Evolutionary conservation across 2,329 filamentous ascomycete species (phyloP), one percentile per base, ranked within the genome.

Genomic region (Pezicula radicicola): DNA sequence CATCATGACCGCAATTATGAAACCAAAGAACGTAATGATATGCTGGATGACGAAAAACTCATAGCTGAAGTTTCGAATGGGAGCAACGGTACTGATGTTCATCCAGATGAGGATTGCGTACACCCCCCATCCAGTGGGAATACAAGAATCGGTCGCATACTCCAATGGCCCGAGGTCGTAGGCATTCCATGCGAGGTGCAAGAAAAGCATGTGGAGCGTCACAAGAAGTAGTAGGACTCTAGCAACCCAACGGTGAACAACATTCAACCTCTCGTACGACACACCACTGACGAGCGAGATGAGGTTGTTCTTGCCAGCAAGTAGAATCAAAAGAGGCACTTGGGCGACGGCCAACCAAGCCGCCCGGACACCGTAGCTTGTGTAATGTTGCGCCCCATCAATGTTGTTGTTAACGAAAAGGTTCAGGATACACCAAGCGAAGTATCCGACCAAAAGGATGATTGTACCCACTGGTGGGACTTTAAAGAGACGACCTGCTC

Each of bases 1-100:
- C 46, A 62, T 60, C 56, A 67, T 64, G 36, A 71, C 54, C 4
- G 68, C 62, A 21, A 68, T 58, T 36, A 71, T 64, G 52, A 71
- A 64, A 15, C 65, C 64, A 51, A 73, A 56, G 55, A 70, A 71
- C 12, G 83, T 80, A 16, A 81, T 64, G 28, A 89, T 70, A 63
- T 90, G 87, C 66, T 89, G 86, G 2, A 83, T 59, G 16, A 89
- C 79, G 63, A 89, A 89, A 2, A 88, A 58, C 68, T 90, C 87
- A 64, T 89, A 89, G 7, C 77, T 77, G 69, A 83, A 74, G 21
- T 81, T 77, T 5, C 87, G 78, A 37, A 89, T 72, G 0, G 87
- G 87, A 6, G 81, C 76, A 53, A 87, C 72, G 2, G 83, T 83
- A 10, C 80, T 80, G 36, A 88, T 67, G 18, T 81, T 76, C 49